Base-by-base conservation (phyloP, 1,284 basidiomycete species). In the Fistulina hepatica region DNA sequence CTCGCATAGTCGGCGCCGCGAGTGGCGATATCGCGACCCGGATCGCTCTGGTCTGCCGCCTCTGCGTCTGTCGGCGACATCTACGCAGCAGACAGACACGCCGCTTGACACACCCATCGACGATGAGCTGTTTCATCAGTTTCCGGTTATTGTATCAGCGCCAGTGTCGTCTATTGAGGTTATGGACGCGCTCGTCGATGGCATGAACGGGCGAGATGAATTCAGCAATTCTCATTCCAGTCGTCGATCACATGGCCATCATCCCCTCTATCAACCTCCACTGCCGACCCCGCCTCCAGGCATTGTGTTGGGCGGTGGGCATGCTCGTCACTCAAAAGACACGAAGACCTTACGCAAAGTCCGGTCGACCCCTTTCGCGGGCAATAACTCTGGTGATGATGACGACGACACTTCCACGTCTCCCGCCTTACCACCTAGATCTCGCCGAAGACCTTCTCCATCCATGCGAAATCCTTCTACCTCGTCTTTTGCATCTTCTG, bases 141-240 rank as follows among this genome's bases (percentile, higher is more conserved):
- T 79, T 42, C 68, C 76, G 13, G 75, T 77, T n/a, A 56, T 83
- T 25, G 81, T 88, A 11, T 71, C 81, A 24, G 81, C 82, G 16
- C 81, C 82, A 8, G 61, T 81, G 6, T 55, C 81, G 4, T 81
- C 81, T 6, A 82, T 89, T 11, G 82, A 85, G 57, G 74, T 74
- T 7, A 81, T 89, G 77, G 85, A 90, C 52, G 82, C 83, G 11
- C 59, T 90, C 39, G 84, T 88, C 11, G 84, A 86, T 47, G 79
- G 78, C 9, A 85, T 90, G 80, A 86, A 86, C 50, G 76, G 74
- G 43, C 57, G 72, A 45, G 74, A 78, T 37, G 67, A 76, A 43
- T 60, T 72, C 46, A 59, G 71, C 44, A 62, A 64, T 21, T 53
- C 59, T 45, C 67, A 71, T n/a, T 56, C 65, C 33, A 65, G 74